Evolutionary conservation across 345 rosid species (phyloP), one percentile per base, ranked within the genome.

Genomic region (Microcos paniculata): DNA sequence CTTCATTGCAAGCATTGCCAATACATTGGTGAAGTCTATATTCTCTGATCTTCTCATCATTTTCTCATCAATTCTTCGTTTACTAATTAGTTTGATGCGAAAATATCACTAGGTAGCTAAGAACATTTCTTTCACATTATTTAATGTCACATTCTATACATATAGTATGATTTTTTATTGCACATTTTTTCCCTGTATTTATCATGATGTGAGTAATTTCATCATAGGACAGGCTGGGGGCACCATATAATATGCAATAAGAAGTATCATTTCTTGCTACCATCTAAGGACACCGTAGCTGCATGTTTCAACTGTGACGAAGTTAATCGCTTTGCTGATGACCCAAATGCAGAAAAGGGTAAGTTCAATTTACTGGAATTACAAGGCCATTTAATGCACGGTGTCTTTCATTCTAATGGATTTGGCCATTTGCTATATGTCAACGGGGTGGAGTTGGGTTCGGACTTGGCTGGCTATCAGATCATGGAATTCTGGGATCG

Each of bases 401-500:
- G 97, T 71, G 84, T 93, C 62, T 90, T 95, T 76, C 98, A 95
- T 82, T 88, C 94, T 4, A 93, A 91, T 70, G 99, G 99, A 21
- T 91, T 88, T 30, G 99, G 96, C 12, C 99, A 95, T 87, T 86
- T 95, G 86, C 83, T 93, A 28, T 80, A 88, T 77, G 70, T 93
- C 67, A 90, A 90, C 24, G 97, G 98, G 23, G n/a, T 87, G 46
- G 94, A 89, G 82, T 72, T 82, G 11, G 94, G 92, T 78, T 91
- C 94, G 12, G 86, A 80, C 73, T 75, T 95, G 82, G 75, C 89
- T 12, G 99, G 97, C 43, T 76, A 82, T 40, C 94, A 88, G 71
- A 74, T 95, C 85, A 93, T 95, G 93, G 91, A 89, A 6, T 87
- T 95, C 61, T 93, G 97, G 97, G 96, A 93, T 75, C 97, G 97